Evolutionary conservation across 768 basidiomycete genomes (phyloP), one percentile per base, ranked within the genome.

Genomic region (Lactarius evosmus): DNA sequence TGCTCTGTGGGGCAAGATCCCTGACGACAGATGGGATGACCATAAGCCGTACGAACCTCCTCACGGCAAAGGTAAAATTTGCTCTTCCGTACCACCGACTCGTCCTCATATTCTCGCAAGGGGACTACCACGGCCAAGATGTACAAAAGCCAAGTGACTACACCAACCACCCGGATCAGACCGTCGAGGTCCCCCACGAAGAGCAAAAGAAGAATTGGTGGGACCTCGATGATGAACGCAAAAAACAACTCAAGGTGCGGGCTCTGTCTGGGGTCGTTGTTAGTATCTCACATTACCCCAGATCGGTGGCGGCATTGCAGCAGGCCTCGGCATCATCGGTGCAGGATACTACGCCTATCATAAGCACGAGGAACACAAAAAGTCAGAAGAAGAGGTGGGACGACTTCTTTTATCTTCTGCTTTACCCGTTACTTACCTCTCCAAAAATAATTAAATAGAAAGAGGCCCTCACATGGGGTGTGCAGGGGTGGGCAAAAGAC

Each of bases 261-360:
- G 19, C 30, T 12, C 40, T 32, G 12, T 53, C 38, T 22, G 30
- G 30, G 32, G 51, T 33, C 29, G 7, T 14, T 27, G 22, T 44
- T 49, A 22, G 32, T 4, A 44, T 61, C 44, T 58, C 41, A 53
- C 17, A 22, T 19, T 34, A 34, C 7, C 50, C 33, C 68, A 90
- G 88, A 69, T 89, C 62, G 89, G 85, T 22, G 89, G 85, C 22
- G 88, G 85, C 27, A 58, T 90, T 32, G 74, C 80, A 38, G 84
- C 78, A 1, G 88, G 85, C 0, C 71, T 76, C n/a, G 84, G 79
- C 19, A 69, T 75, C 27, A 53, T 86, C 19, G 86, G 78, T 59
- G 85, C 73, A 8, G 88, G 85, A 4, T 69, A 75, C 58, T 71
- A 70, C 33, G 83, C 82, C 2, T 84, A 78, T 74, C 84, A 86